A percentile compares a stretch with the other conserved stretches of the same genome.
Conservation (phyloP, 2,329 filamentous ascomycete species). For the Colletotrichum orchidophilum region DNA sequence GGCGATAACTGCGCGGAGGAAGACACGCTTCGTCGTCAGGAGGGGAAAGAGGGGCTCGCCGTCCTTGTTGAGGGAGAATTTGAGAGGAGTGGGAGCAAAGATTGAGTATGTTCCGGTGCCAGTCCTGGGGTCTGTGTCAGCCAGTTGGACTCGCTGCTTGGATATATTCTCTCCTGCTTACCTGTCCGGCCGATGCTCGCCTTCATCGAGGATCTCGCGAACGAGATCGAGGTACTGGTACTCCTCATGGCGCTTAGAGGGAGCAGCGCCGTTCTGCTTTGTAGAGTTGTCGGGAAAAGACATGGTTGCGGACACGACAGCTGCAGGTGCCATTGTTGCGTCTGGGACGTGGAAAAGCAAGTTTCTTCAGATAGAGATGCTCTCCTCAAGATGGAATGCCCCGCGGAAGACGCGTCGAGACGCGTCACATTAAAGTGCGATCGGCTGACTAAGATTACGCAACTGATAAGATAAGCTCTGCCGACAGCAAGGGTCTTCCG, state of each 20-base stretch:
- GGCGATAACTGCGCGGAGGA: slow-evolving; percentile 86
- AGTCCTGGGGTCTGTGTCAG: slow-evolving; percentile 64
- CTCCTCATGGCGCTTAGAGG: slow-evolving; percentile 74
- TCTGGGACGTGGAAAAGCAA: background rate
- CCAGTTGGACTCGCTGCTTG: slow-evolving; percentile 4
- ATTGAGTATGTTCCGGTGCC: slow-evolving; percentile 92
- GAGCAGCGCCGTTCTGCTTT: slow-evolving; percentile 9
- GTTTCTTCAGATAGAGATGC: background rate
- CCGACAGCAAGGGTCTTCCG: slow-evolving; percentile 8
- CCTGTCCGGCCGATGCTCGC: slow-evolving; percentile 91
- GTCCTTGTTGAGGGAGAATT: slow-evolving; percentile 80
- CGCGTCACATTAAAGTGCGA: slow-evolving; percentile 26
- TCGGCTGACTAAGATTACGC: slow-evolving; percentile 12
- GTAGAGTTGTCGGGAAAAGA: slow-evolving; percentile 5
- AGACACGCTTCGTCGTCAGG: slow-evolving; percentile 97
- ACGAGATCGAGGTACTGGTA: slow-evolving; percentile 93
- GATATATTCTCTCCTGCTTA: slow-evolving; percentile 44
- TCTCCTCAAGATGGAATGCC: background rate
- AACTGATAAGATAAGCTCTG: slow-evolving; percentile 12
- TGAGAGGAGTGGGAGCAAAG: slow-evolving; percentile 86
- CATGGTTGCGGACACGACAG: slow-evolving; percentile 15
- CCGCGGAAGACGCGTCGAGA: slow-evolving; percentile 21
- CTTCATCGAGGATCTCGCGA: slow-evolving; percentile 80
- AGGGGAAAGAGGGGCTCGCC: slow-evolving; percentile 80
- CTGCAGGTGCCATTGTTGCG: slow-evolving; percentile 16